Evolutionary conservation across 2,329 filamentous ascomycete species (phyloP).

Genomic region (Dactylellina haptotyla): DNA sequence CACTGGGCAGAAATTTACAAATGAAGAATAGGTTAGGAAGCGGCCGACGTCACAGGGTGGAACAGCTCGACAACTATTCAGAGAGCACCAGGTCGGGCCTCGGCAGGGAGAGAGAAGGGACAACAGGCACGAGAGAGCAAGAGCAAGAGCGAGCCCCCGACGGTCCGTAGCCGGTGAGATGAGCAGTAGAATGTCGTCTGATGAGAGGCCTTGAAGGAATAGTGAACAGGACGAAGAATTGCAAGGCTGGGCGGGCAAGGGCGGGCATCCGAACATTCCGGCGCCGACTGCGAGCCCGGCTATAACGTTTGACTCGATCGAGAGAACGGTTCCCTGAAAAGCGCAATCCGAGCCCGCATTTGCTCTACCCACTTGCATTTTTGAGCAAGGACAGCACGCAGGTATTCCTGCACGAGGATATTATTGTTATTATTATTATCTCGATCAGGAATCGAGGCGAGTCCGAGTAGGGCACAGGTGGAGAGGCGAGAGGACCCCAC

Average conservation of each 20-base stretch:
- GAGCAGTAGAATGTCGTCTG: not conserved
- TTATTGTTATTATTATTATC: not conserved
- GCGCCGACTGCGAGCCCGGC: slow-evolving; percentile 33
- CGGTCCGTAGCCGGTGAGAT: too few relatives aligned
- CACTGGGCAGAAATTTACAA: too few relatives aligned
- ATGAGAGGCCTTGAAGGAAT: not conserved
- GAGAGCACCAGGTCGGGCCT: too few relatives aligned
- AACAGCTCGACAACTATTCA: too few relatives aligned
- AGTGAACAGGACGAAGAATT: slow-evolving; percentile 4
- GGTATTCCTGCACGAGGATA: too few relatives aligned
- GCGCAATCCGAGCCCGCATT: not conserved
- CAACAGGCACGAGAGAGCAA: too few relatives aligned
- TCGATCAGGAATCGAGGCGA: slow-evolving; percentile 18
- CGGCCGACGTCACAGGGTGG: too few relatives aligned
- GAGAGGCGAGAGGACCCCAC: slow-evolving; percentile 5
- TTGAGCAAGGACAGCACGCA: too few relatives aligned
- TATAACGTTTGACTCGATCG: not conserved
- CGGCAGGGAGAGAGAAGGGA: too few relatives aligned
- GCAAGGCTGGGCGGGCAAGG: not conserved
- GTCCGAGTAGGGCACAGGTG: slow-evolving; percentile 7
- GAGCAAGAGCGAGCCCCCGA: too few relatives aligned
- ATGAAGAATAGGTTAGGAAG: too few relatives aligned
- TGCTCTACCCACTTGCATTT: too few relatives aligned
- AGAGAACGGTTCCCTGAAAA: not conserved
- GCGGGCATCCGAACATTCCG: slow-evolving; percentile 49